Conservation (phyloP, 148 eudicot genomes). For the Persicaria tinctoria region DNA sequence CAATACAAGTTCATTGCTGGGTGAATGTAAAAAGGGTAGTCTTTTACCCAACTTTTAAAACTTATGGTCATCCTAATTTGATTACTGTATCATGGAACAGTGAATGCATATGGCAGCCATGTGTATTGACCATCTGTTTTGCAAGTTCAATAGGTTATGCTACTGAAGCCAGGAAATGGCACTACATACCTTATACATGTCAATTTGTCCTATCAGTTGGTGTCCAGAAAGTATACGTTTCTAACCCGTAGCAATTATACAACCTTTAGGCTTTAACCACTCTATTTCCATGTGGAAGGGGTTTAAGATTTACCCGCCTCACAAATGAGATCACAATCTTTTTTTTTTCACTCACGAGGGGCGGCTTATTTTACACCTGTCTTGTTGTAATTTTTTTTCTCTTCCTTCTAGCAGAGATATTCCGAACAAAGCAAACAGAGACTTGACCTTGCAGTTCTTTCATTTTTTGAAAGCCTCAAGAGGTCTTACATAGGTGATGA, state of each 20-base stretch:
- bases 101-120: not conserved
- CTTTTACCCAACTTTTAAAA: not conserved
- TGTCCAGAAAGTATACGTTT: not conserved
- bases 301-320: not conserved
- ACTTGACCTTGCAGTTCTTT: conserved; percentile 80
- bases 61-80: not conserved
- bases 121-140: not conserved
- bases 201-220: not conserved
- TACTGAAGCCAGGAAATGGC: not conserved
- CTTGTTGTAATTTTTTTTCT: not conserved
- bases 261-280: not conserved
- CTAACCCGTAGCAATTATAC: not conserved
- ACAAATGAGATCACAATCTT: not conserved
- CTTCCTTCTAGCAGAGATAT: conserved; percentile 52
- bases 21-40: not conserved
- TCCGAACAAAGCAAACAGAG: conserved; percentile 78
- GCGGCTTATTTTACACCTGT: not conserved
- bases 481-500: conserved; percentile 79
- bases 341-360: not conserved
- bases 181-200: not conserved
- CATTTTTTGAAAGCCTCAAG: conserved; percentile 67
- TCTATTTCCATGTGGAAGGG: conserved; percentile 6
- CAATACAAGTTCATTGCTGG: not conserved
- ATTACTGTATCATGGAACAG: not conserved
- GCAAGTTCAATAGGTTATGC: not conserved